Percentiles rank a stretch among this genome's conserved stretches.
Conservation (phyloP, 202 grass and related monocot genomes). For the Brachypodium distachyon region DNA sequence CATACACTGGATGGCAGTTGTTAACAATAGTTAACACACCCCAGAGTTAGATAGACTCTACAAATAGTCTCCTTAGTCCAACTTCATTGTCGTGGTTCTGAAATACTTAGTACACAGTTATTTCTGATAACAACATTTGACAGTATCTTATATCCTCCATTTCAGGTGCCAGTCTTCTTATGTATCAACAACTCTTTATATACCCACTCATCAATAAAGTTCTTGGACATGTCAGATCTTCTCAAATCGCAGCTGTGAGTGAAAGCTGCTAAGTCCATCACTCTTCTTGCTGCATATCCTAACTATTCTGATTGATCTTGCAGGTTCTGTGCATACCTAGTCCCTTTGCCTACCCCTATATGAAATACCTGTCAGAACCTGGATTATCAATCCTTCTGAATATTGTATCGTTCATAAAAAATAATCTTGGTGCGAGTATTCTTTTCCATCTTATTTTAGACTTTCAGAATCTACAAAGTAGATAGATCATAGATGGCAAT, state of each 20-base stretch:
- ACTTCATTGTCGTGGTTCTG: no score
- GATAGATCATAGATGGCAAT: neutral
- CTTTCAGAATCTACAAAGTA: neutral
- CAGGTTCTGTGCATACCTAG: constrained; percentile 62
- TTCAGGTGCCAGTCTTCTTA: constrained; percentile 59
- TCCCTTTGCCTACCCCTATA: constrained; percentile 66
- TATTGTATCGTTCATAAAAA: constrained; percentile 64
- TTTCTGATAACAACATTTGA: neutral
- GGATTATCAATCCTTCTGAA: constrained; percentile 38
- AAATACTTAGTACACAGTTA: neutral
- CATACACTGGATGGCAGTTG: neutral
- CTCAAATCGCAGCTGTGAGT: constrained; percentile 43
- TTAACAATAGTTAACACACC: neutral
- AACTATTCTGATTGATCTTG: constrained; percentile 1
- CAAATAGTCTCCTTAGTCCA: no score
- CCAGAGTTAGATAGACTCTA: neutral
- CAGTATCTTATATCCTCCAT: neutral
- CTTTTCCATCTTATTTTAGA: constrained; percentile 16
- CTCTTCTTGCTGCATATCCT: neutral
- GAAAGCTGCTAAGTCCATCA: neutral
- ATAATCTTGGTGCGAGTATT: constrained; percentile 57
- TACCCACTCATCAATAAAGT: constrained; percentile 52
- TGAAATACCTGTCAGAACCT: constrained; percentile 62
- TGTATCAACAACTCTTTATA: constrained; percentile 62
- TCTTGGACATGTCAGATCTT: constrained; percentile 41